Base-by-base conservation (phyloP, 495 filamentous ascomycete genomes). In the Bacidia gigantensis region DNA sequence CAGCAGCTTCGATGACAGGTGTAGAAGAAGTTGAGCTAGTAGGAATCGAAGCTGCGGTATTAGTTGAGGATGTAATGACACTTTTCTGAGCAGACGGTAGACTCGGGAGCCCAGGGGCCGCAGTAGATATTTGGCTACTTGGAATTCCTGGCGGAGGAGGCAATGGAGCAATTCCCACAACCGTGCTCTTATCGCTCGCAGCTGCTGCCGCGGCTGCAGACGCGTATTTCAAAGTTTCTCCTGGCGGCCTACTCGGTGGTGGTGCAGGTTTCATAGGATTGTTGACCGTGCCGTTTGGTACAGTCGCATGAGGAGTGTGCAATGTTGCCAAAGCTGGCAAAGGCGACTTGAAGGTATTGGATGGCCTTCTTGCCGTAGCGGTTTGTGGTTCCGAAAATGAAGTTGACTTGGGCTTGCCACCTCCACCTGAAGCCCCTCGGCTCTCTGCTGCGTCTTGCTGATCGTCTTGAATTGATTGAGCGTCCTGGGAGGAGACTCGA, bases 201-300 rank as follows among this genome's bases (percentile, higher is more conserved):
- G 93, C 93, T 0, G 92, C 92, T 0, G 92, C 93, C 0, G 92
- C 93, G 0, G 92, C 92, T 0, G 92, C 92, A 18, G 92, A 95
- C 26, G 93, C 92, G 64, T 97, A 97, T 67, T 96, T 96, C 58
- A 97, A 71, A 0, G 86, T 86, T 63, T 97, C 90, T 26, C 87
- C 89, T 22, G 89, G 82, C 2, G 86, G 76, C 60, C 88, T 80
- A 40, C 85, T 80, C 7, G 92, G 93, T 59, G 87, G 60, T 11
- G 90, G 84, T 12, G 93, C 92, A 17, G 92, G 89, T 67, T 97
- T 98, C 92, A 97, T 76, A 58, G 78, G 76, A 61, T 78, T 87
- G 50, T 74, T 75, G 49, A 81, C 72, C 58, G 66, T 82, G 68
- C 62, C 50, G 58, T 58, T 45, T 68, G 65, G 54, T 67, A 67